Percentiles rank a stretch among this genome's conserved stretches.
These are phyloP conservation scores for Zygosaccharomyces bailii DNA, from an alignment of 805 yeast genomes.

Conservation along the genomic window DNA sequence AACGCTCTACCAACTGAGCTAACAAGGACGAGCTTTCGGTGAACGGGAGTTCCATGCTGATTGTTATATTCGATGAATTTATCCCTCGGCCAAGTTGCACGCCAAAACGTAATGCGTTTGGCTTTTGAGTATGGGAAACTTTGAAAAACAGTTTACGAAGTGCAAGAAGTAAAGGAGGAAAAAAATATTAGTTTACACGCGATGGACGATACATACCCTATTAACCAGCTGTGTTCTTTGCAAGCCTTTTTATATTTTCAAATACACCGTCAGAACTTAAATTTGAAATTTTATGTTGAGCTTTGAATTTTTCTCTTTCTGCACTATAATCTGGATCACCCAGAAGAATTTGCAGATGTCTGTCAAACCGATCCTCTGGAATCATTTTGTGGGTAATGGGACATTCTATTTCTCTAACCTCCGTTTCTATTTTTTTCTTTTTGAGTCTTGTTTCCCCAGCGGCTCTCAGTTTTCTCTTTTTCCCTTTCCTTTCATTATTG, in stretches of 20 bases:
- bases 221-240: conserved; percentile 20
- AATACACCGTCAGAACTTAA: conserved; percentile 56
- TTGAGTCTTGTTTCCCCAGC: conserved; percentile 65
- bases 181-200: too few relatives aligned
- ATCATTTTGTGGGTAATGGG: conserved; percentile 75
- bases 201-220: too few relatives aligned
- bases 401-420: conserved; percentile 51
- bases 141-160: too few relatives aligned
- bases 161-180: too few relatives aligned
- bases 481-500: conserved; percentile 18
- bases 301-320: conserved; percentile 57
- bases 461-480: conserved; percentile 61
- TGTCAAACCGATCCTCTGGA: conserved; percentile 66
- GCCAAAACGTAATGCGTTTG: too few relatives aligned
- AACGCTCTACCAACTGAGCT: conserved; percentile 72
- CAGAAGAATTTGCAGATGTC: conserved; percentile 64
- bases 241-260: conserved; percentile 53
- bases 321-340: conserved; percentile 76
- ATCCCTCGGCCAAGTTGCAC: too few relatives aligned
- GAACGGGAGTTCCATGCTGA: neutral
- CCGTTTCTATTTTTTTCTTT: conserved; percentile 11
- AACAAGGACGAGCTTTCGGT: conserved; percentile 44
- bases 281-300: conserved; percentile 50
- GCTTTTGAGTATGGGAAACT: too few relatives aligned
- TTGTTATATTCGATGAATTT: too few relatives aligned